Percentiles rank a stretch among this genome's conserved stretches.
phyloP scores from a whole-genome alignment of 805 yeast species.

The Candida broadrunensis region DNA sequence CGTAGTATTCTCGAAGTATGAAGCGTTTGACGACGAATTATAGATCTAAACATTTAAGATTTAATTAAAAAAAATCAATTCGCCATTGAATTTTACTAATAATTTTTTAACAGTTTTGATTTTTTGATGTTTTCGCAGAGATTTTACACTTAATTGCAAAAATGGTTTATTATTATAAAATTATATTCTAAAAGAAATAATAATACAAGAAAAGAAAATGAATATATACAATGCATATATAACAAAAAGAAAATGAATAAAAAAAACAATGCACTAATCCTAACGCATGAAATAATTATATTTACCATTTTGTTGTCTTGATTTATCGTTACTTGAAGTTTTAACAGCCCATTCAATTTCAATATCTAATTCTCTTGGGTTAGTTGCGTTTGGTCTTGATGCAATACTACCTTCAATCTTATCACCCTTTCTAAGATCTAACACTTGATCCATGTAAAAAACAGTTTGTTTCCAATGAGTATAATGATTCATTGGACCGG shows the following conservation, averaged over 20 bases:
- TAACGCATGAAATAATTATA: constrained; percentile 72
- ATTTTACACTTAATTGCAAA: too few relatives aligned
- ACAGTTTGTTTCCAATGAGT: constrained; percentile 99
- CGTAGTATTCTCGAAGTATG: not conserved
- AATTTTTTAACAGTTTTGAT: too few relatives aligned
- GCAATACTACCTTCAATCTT: constrained; percentile 65
- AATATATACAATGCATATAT: not conserved
- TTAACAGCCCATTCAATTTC: constrained; percentile 57
- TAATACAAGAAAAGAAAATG: not conserved
- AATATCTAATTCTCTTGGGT: constrained; percentile 90
- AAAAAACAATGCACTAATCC: not conserved
- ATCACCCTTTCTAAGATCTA: constrained; percentile 77
- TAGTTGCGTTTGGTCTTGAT: constrained; percentile 69
- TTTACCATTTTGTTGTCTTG: constrained; percentile 58
- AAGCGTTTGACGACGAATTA: not conserved
- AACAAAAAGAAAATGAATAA: too few relatives aligned
- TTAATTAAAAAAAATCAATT: too few relatives aligned
- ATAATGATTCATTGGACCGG: constrained; percentile 91
- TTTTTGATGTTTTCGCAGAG: too few relatives aligned
- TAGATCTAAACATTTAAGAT: not conserved
- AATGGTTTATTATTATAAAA: too few relatives aligned
- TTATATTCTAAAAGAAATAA: not conserved
- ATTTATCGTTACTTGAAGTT: constrained; percentile 41
- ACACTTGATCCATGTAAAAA: constrained; percentile 80
- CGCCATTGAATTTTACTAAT: too few relatives aligned